Conservation (phyloP, 202 grass and related monocot species). For the Saccharum hybrid region DNA sequence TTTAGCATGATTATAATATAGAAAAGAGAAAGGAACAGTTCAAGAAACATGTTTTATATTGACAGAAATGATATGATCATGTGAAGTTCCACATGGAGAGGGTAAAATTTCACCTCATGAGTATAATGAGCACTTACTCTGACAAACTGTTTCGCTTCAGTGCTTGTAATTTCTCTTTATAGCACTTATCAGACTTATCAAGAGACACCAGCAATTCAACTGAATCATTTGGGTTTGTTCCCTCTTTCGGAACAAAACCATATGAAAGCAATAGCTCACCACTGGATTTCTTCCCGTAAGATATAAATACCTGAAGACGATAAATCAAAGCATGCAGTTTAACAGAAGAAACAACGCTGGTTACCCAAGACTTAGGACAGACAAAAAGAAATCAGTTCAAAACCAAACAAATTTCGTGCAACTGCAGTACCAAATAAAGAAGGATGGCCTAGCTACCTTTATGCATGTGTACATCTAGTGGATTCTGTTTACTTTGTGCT, state of each 20-base stretch:
- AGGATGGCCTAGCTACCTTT: slow-evolving; percentile 20
- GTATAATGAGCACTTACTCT: slow-evolving; percentile 64
- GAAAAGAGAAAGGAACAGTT: slow-evolving; percentile 3
- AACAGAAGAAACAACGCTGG: background rate
- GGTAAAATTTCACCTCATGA: slow-evolving; percentile 3
- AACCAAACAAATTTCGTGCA: slow-evolving; percentile 15
- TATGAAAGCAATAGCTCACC: slow-evolving; percentile 98
- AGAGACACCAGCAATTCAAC: slow-evolving; percentile 81
- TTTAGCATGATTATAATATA: slow-evolving; percentile 29
- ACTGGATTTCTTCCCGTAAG: slow-evolving; percentile 93
- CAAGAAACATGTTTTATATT: background rate
- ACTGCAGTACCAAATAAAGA: slow-evolving; percentile 27
- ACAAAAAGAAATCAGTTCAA: slow-evolving; percentile 17
- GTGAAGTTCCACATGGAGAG: slow-evolving; percentile 14
- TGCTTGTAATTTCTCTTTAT: slow-evolving; percentile 82
- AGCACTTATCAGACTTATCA: slow-evolving; percentile 82
- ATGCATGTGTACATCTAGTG: slow-evolving; percentile 20
- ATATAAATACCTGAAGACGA: slow-evolving; percentile 85
- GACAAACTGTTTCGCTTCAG: slow-evolving; percentile 73
- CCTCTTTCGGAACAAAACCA: slow-evolving; percentile 96
- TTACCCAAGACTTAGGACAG: background rate
- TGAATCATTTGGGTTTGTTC: slow-evolving; percentile 95
- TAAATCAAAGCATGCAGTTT: slow-evolving; percentile 28
- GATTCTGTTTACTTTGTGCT: slow-evolving; percentile 14
- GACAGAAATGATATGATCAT: slow-evolving; percentile 30